Evolutionary conservation across 495 filamentous ascomycete species (phyloP).

Genomic region (Stereocaulon alpinum): DNA sequence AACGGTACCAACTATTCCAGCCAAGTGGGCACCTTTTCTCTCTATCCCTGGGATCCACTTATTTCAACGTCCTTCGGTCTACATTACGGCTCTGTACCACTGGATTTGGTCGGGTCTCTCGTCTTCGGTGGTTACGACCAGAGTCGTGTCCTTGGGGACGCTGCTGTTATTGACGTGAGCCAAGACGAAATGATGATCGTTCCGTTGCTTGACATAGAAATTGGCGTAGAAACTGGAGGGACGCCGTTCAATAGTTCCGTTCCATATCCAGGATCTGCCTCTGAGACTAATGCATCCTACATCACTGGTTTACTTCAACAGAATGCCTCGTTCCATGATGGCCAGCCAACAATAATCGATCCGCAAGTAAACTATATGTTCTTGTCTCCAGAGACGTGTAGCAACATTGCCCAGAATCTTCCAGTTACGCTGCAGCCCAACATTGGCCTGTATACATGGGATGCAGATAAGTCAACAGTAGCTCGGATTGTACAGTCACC

Average conservation of each 20-base stretch:
- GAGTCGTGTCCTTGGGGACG: slow-evolving; percentile 29
- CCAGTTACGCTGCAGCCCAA: slow-evolving; percentile 33
- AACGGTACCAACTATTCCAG: slow-evolving; percentile 5
- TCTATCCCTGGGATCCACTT: background rate
- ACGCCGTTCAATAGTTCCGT: slow-evolving; percentile 29
- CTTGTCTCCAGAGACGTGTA: slow-evolving; percentile 40
- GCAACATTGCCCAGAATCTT: slow-evolving; percentile 36
- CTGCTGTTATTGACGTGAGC: slow-evolving; percentile 11
- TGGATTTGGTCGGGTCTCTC: slow-evolving; percentile 33
- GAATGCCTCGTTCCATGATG: slow-evolving; percentile 25
- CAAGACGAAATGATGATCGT: slow-evolving; percentile 11
- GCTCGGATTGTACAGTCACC: slow-evolving; percentile 35
- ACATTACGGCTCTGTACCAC: slow-evolving; percentile 41
- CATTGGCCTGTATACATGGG: slow-evolving; percentile 42
- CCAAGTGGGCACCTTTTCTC: background rate
- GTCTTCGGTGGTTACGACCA: slow-evolving; percentile 44
- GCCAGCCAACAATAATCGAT: slow-evolving; percentile 22
- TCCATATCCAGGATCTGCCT: too few species aligned
- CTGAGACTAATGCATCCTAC: background rate
- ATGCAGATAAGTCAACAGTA: slow-evolving; percentile 20
- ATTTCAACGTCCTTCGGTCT: slow-evolving; percentile 33
- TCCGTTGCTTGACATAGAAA: slow-evolving; percentile 32
- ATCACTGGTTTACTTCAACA: slow-evolving; percentile 30
- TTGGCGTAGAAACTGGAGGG: slow-evolving; percentile 33
- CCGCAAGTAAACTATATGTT: slow-evolving; percentile 38